These are phyloP conservation scores for Austroboletus niveus DNA, from an alignment of 1,284 basidiomycete species.

Conservation along the genomic window DNA sequence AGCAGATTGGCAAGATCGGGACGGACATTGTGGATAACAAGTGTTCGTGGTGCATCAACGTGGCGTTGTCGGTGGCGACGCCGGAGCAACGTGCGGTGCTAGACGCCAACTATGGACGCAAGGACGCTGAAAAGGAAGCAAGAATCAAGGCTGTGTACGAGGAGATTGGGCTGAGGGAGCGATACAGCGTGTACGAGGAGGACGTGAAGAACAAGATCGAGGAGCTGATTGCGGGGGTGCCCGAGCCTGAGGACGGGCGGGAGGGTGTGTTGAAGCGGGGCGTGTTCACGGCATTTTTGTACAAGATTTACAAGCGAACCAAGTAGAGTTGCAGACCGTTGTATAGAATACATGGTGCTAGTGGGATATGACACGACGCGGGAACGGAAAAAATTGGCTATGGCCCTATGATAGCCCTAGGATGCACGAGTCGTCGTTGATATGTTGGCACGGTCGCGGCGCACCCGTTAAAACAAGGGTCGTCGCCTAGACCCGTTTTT, in stretches of 20 bases:
- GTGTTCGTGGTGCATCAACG: constrained; percentile 96
- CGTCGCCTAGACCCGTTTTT: no score
- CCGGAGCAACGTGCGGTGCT: constrained; percentile 57
- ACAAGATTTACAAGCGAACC: constrained; percentile 52
- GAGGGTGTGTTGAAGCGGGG: constrained; percentile 56
- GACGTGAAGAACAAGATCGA: constrained; percentile 58
- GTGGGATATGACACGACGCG: no score
- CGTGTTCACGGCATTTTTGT: constrained; percentile 71
- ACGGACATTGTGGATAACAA: constrained; percentile 99
- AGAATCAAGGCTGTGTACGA: constrained; percentile 69
- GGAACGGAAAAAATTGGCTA: no score
- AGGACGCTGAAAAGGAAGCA: constrained; percentile 56
- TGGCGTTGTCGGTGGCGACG: constrained; percentile 69
- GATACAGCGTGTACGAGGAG: constrained; percentile 70
- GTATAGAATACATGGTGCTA: no score
- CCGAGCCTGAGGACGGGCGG: constrained; percentile 38
- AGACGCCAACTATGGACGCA: constrained; percentile 87
- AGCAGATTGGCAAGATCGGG: constrained; percentile 95
- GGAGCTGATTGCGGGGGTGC: constrained; percentile 55
- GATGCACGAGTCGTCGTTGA: no score
- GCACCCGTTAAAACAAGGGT: no score
- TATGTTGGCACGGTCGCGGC: no score
- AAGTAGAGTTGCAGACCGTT: no score
- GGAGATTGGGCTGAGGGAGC: constrained; percentile 46
- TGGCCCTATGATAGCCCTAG: no score